A percentile compares a stretch with the other conserved stretches of the same genome.
These are phyloP conservation scores for Grosmannia clavigera DNA, from an alignment of 2,329 filamentous ascomycete species.

Conservation along the genomic window DNA sequence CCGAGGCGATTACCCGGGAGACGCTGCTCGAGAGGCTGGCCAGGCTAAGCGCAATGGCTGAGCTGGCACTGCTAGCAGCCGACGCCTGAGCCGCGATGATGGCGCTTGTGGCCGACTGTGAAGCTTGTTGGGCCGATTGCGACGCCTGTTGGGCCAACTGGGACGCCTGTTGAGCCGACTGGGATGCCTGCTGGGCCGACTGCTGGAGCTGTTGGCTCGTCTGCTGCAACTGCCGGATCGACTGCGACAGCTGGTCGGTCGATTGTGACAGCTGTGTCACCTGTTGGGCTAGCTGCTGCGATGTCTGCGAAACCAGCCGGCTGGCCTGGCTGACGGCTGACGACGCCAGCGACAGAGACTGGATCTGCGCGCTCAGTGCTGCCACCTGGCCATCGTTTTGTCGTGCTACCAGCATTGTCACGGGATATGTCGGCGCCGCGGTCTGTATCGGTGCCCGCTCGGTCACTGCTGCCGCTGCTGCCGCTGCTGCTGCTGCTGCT, in stretches of 20 bases:
- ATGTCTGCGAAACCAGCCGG: constrained; percentile 19
- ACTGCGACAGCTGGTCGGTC: constrained; percentile 19
- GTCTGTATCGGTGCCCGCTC: background rate
- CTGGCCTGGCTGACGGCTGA: constrained; percentile 17
- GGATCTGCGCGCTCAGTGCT: constrained; percentile 17
- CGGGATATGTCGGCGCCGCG: background rate
- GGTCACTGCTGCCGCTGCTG: too few relatives aligned
- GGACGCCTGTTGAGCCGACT: constrained; percentile 16
- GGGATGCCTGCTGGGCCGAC: constrained; percentile 15
- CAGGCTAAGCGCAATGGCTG: constrained; percentile 15
- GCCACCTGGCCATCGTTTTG: constrained; percentile 15
- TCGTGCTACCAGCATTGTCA: constrained; percentile 9
- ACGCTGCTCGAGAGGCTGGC: constrained; percentile 18
- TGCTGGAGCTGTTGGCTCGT: constrained; percentile 15
- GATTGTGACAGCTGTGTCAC: constrained; percentile 19
- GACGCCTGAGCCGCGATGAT: constrained; percentile 12
- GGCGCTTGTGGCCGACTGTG: constrained; percentile 12
- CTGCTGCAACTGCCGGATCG: constrained; percentile 14
- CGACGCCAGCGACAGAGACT: constrained; percentile 19
- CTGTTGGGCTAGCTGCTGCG: constrained; percentile 19
- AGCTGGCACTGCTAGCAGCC: constrained; percentile 18
- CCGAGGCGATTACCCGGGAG: constrained; percentile 16
- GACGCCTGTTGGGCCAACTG: constrained; percentile 15
- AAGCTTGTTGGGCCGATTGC: constrained; percentile 12
- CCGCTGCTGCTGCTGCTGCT: background rate